These are phyloP conservation scores for Elsinoe fawcettii DNA, from an alignment of 2,329 filamentous ascomycete genomes.

Conservation along the genomic window DNA sequence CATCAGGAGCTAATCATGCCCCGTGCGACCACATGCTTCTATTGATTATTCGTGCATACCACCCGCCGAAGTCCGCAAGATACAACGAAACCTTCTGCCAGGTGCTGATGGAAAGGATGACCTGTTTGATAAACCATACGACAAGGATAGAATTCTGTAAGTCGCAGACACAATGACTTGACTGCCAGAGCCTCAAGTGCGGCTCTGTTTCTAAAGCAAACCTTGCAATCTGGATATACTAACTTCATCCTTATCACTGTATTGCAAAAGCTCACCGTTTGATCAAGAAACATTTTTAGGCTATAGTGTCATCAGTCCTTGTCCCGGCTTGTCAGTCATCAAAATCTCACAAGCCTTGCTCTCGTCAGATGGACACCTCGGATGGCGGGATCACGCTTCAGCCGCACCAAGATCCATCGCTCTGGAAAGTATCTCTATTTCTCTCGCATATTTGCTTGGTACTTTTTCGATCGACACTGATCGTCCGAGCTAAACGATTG, in stretches of 20 bases:
- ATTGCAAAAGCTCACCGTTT: neutral
- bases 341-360: neutral
- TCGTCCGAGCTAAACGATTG: neutral
- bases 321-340: neutral
- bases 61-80: too few relatives aligned
- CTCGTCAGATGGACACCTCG: neutral
- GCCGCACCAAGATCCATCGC: constrained; percentile 3
- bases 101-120: too few relatives aligned
- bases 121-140: too few relatives aligned
- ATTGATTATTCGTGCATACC: too few relatives aligned
- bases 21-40: too few relatives aligned
- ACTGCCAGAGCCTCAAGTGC: too few relatives aligned
- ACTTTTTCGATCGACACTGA: neutral
- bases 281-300: neutral
- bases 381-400: neutral
- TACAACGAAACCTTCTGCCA: too few relatives aligned
- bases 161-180: too few relatives aligned
- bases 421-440: neutral
- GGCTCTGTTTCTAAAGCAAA: too few relatives aligned
- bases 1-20: neutral
- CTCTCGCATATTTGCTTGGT: constrained; percentile 1
- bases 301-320: neutral
- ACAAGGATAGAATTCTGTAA: too few relatives aligned
- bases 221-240: neutral
- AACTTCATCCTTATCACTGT: neutral